Base-by-base conservation (phyloP, 2,329 filamentous ascomycete genomes). In the Acrocalymma vagum region DNA sequence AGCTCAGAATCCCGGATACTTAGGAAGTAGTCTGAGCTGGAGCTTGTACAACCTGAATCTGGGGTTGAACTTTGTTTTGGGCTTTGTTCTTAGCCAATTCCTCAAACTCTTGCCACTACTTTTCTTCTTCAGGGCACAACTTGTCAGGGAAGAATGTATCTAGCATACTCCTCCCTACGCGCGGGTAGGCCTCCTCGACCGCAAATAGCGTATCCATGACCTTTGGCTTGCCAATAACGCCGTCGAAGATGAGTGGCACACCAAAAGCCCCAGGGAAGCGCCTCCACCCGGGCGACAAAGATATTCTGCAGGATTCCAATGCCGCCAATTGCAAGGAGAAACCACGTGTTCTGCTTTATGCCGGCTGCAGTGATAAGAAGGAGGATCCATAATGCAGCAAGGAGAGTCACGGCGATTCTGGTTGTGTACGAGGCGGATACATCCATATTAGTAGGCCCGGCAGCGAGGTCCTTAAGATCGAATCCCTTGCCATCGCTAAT, bases 221-320 rank as follows among this genome's bases (percentile, higher is more conserved):
- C 10, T 15, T 16, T 16, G 16, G 6, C 8, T 35, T 9, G 6
- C 9, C 22, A 20, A 35, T 18, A 6, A 18, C 3, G n/a, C n/a
- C n/a, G n/a, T n/a, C n/a, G n/a, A n/a, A n/a, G n/a, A n/a, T n/a
- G n/a, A n/a, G n/a, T n/a, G 39, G 53, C 9, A 55, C 6, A 4
- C 51, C 51, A n/a, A 48, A 27, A 3, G 38, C 40, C 15, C 38
- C 45, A 6, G 44, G 34, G 9, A 27, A 25, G 17, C 52, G 34
- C 15, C 42, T 38, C 45, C 45, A 45, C 14, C 53, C 49, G n/a
- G n/a, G 53, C 51, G 5, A 57, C 46, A 28, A 57, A 39, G 4
- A 52, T 39, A 28, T 56, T 59, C 30, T 62, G 56, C 20, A 58
- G 10, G 29, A 58, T 62, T 9, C 56, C 56, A 8, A 59, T 42